phyloP scores from a whole-genome alignment of 1,284 basidiomycete species.

The Amylostereum chailletii region DNA sequence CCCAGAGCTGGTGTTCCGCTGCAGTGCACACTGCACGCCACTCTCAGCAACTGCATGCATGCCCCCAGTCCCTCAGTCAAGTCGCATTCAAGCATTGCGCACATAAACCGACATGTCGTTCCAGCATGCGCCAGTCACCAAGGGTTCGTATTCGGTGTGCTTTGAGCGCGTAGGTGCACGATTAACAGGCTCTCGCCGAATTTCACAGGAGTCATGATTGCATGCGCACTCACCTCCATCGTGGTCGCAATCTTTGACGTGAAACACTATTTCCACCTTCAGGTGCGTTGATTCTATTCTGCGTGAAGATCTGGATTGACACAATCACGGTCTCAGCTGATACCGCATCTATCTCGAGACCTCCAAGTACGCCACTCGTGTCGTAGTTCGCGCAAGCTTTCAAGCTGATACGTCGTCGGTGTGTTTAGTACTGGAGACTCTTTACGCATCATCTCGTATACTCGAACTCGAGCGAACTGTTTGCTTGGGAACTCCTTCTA shows the following conservation, averaged over 20 bases:
- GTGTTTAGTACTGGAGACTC: conserved; percentile 76
- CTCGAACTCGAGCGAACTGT: conserved; percentile 78
- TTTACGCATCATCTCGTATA: conserved; percentile 71
- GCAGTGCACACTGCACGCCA: too few species aligned
- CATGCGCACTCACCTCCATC: conserved; percentile 61
- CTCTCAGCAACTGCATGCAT: too few species aligned
- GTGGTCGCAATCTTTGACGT: conserved; percentile 71
- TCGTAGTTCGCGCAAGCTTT: background rate
- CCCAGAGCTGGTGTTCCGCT: too few species aligned
- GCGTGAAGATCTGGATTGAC: conserved; percentile 3
- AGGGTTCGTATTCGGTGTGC: conserved; percentile 38
- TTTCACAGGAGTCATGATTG: conserved; percentile 67
- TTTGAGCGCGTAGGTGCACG: background rate
- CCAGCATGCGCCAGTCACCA: conserved; percentile 70
- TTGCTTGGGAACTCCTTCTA: conserved; percentile 69
- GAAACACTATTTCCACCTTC: conserved; percentile 82
- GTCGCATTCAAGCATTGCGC: too few species aligned
- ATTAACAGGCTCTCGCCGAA: background rate
- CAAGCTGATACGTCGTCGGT: background rate
- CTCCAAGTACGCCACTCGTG: conserved; percentile 43
- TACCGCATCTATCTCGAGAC: conserved; percentile 62
- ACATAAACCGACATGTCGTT: conserved; percentile 47
- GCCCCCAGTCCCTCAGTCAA: too few species aligned
- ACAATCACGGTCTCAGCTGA: conserved; percentile 30
- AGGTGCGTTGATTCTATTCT: conserved; percentile 36